Evolutionary conservation across 345 rosid genomes (phyloP), one percentile per base, ranked within the genome.

Genomic region (Corymbia maculata): DNA sequence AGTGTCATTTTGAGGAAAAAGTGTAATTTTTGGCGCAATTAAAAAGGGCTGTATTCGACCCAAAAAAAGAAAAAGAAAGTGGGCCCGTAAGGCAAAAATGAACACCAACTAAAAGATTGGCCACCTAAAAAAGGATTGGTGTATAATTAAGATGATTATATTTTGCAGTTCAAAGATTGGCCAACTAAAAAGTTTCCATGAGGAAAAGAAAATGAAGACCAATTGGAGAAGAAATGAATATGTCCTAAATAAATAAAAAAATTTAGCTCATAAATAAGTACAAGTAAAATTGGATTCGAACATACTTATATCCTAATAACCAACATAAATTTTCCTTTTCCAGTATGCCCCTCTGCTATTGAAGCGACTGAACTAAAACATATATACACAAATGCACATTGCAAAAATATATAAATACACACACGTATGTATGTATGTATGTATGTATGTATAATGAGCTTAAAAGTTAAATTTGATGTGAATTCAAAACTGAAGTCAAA

Each of bases 301-400:
- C 84, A 75, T 1, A 36, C 11, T 75, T 75, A 21, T 5, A 42
- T 19, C 84, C 13, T 75, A 9, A 26, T 19, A 3, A 75, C 24
- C 49, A 42, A 6, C 49, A 21, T 42, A 10, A 57, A 64, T 64
- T 64, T 64, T n/a, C 16, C 26, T 14, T n/a, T 64, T 13, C 3
- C 8, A 9, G 3, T 64, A 64, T 64, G 19, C 1, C 36, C 0
- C 32, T 64, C 75, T 19, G 4, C 36, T n/a, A 64, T 64, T 19
- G 13, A 0, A 2, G 4, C 36, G 2, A 64, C 13, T 64, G 75
- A n/a, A 64, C 14, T 9, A 19, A 19, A 44, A 75, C 1, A 10
- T 42, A 49, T 19, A 75, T 36, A 75, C 47, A 70, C 32, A 70
- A 70, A 70, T 70, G 80, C 32, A 70, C 24, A 21, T 21, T 9